phyloP scores from a whole-genome alignment of 148 eudicot species.

The Spergularia marina region DNA sequence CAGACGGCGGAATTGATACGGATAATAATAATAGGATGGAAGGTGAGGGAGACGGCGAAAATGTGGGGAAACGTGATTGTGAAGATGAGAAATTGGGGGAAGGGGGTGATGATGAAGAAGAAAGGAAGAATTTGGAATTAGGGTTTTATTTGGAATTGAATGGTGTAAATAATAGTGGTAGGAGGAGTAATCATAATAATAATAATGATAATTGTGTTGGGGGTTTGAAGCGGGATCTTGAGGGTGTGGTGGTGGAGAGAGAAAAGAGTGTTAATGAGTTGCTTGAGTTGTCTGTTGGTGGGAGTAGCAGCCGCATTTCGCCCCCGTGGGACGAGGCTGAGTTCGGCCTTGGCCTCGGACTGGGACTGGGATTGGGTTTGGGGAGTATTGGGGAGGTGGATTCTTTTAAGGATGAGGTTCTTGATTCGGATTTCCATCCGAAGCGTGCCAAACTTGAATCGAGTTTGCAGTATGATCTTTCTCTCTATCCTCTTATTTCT shows the following conservation, averaged over 20 bases:
- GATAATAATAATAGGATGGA: slow-evolving; percentile 23
- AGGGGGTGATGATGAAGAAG: background rate
- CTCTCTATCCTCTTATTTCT: background rate
- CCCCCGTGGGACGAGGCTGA: slow-evolving; percentile 18
- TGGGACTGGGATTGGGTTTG: background rate
- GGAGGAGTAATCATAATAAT: slow-evolving; percentile 4
- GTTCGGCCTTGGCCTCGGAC: background rate
- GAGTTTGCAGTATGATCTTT: slow-evolving; percentile 26
- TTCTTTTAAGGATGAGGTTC: slow-evolving; percentile 20
- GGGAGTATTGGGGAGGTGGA: slow-evolving; percentile 1
- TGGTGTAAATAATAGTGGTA: background rate
- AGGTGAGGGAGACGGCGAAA: slow-evolving; percentile 11
- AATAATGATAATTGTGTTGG: slow-evolving; percentile 17
- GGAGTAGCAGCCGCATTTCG: slow-evolving; percentile 25
- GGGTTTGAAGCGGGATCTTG: slow-evolving; percentile 37
- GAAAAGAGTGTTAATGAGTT: slow-evolving; percentile 27
- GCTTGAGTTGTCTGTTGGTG: slow-evolving; percentile 35
- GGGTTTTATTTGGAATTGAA: slow-evolving; percentile 33
- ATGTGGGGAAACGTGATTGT: background rate
- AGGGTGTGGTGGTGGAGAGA: slow-evolving; percentile 29
- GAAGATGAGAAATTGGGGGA: slow-evolving; percentile 17
- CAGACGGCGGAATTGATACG: slow-evolving; percentile 5
- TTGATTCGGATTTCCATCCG: slow-evolving; percentile 46
- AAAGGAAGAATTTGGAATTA: slow-evolving; percentile 25
- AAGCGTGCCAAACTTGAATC: slow-evolving; percentile 67